Conservation (phyloP, 2,329 filamentous ascomycete genomes). For the Cladophialophora exuberans region DNA sequence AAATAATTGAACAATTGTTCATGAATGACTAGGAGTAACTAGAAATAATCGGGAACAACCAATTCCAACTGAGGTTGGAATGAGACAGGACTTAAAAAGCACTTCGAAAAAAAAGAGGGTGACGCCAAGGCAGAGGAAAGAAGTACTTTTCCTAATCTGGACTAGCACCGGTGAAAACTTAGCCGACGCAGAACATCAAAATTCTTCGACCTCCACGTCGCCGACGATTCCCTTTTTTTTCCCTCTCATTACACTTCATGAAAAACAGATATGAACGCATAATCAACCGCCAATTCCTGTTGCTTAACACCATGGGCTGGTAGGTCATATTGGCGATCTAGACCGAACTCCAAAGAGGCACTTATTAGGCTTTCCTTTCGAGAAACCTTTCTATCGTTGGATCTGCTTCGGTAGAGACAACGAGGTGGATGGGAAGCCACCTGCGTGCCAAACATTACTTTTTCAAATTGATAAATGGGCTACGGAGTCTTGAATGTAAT, state of each 20-base stretch:
- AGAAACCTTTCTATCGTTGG: constrained; percentile 5
- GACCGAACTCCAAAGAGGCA: constrained; percentile 27
- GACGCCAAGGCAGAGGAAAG: too few relatives aligned
- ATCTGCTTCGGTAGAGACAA: too few relatives aligned
- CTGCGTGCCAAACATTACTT: constrained; percentile 32
- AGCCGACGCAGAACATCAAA: constrained; percentile 3
- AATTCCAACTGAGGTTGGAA: too few relatives aligned
- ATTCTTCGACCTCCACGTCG: background rate
- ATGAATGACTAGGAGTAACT: too few relatives aligned
- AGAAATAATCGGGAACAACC: too few relatives aligned
- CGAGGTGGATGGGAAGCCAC: constrained; percentile 34
- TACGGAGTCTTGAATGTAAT: too few relatives aligned
- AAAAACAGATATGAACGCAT: constrained; percentile 32
- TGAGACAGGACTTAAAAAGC: too few relatives aligned
- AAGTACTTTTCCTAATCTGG: background rate
- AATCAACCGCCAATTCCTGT: constrained; percentile 34
- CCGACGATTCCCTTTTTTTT: constrained; percentile 3
- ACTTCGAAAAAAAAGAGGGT: too few relatives aligned
- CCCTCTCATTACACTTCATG: constrained; percentile 31
- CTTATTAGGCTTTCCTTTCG: constrained; percentile 31
- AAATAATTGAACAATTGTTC: too few relatives aligned
- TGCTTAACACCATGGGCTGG: constrained; percentile 27
- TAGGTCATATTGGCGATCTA: constrained; percentile 36
- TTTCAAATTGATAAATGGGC: background rate
- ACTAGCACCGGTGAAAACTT: background rate